phyloP scores from a whole-genome alignment of 768 basidiomycete species.

The Calocybe cyanea region DNA sequence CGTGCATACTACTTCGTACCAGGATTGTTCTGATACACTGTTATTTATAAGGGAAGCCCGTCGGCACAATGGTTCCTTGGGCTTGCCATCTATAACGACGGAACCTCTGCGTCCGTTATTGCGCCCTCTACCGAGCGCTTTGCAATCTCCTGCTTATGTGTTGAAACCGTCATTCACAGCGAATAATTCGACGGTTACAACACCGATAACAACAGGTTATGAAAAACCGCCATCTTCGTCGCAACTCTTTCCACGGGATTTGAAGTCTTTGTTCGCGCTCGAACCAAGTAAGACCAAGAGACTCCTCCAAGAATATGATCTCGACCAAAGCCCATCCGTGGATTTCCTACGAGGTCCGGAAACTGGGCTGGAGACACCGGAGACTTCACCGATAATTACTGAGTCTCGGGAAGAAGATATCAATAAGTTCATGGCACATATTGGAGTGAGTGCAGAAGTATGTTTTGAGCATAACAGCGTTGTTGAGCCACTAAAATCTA shows the following conservation, averaged over 20 bases:
- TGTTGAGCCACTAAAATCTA: conserved; percentile 11
- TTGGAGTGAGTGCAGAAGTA: conserved; percentile 37
- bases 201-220: conserved; percentile 26
- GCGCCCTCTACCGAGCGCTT: conserved; percentile 44
- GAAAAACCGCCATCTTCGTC: conserved; percentile 34
- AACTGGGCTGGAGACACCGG: conserved; percentile 7
- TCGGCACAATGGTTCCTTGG: conserved; percentile 35
- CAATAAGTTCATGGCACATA: conserved; percentile 44
- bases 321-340: conserved; percentile 29
- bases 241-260: conserved; percentile 42
- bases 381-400: conserved; percentile 9
- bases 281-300: conserved; percentile 34
- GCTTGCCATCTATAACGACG: conserved; percentile 28
- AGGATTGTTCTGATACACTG: conserved; percentile 2
- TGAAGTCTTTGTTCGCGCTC: conserved; percentile 41
- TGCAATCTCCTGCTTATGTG: conserved; percentile 38
- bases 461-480: conserved; percentile 3
- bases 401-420: conserved; percentile 31
- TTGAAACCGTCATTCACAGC: conserved; percentile 16
- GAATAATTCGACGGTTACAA: conserved; percentile 19
- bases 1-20: not conserved
- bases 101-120: conserved; percentile 48
- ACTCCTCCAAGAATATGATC: conserved; percentile 42
- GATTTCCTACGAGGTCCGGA: conserved; percentile 13
- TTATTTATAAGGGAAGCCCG: conserved; percentile 41